Percentiles rank a stretch among this genome's conserved stretches.
Evolutionary conservation across 495 filamentous ascomycete species (phyloP).

Genomic region (Trichoderma erinaceum): DNA sequence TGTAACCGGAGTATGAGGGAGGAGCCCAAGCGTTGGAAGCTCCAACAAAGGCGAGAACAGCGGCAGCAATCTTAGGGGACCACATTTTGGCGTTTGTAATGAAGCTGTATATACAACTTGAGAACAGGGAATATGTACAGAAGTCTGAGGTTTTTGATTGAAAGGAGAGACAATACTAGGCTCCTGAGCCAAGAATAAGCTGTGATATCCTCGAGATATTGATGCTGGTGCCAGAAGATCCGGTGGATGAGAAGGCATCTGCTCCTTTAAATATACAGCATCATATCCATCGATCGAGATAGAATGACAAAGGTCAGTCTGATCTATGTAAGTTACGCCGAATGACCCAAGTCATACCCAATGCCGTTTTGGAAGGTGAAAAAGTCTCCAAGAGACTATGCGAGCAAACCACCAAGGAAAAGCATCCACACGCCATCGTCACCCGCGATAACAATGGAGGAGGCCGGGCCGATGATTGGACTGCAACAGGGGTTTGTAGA

Average conservation of each 20-base stretch:
- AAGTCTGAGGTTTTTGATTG: background rate
- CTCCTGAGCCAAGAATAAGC: constrained; percentile 5
- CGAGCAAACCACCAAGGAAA: background rate
- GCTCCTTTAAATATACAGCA: background rate
- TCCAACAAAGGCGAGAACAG: constrained; percentile 10
- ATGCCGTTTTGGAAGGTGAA: constrained; percentile 11
- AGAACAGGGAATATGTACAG: constrained; percentile 7
- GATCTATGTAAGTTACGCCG: background rate
- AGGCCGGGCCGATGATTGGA: constrained; percentile 1
- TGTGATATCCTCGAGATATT: constrained; percentile 6
- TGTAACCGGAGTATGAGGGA: constrained; percentile 30
- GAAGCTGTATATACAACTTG: constrained; percentile 12
- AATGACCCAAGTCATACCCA: constrained; percentile 8
- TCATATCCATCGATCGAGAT: background rate
- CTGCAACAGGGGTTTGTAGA: background rate
- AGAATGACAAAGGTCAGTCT: background rate
- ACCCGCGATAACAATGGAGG: background rate
- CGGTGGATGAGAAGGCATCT: background rate
- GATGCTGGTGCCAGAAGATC: background rate
- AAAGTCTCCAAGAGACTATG: background rate
- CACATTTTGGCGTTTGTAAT: constrained; percentile 7
- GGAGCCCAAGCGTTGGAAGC: constrained; percentile 24
- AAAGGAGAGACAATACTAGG: constrained; percentile 9
- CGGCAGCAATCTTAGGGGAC: background rate
- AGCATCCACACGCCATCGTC: constrained; percentile 1